These are phyloP conservation scores for Mimosa pudica DNA, from an alignment of 306 rosid species.

Conservation along the genomic window DNA sequence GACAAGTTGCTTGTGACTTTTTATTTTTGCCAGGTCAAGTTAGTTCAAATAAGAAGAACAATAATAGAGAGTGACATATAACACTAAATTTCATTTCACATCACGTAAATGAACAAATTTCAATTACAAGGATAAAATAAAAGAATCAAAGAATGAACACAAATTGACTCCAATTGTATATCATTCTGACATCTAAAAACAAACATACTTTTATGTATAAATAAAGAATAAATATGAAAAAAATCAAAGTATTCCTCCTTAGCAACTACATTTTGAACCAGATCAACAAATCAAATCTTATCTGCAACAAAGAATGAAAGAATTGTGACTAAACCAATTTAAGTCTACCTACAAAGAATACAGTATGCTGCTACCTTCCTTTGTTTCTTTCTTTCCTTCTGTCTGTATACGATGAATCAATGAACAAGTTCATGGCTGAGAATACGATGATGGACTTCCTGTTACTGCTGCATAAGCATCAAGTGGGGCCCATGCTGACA, in stretches of 20 bases:
- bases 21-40: too few relatives aligned
- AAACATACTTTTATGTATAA: slow-evolving; percentile 26
- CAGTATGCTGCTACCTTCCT: slow-evolving; percentile 33
- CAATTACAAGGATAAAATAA: slow-evolving; percentile 28
- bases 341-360: slow-evolving; percentile 72
- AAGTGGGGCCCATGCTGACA: slow-evolving; percentile 82
- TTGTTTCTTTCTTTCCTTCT: slow-evolving; percentile 28
- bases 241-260: background rate
- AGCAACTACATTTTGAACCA: slow-evolving; percentile 4
- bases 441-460: slow-evolving; percentile 69
- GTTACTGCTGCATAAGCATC: slow-evolving; percentile 53
- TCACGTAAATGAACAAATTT: slow-evolving; percentile 21
- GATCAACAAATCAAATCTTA: slow-evolving; percentile 39
- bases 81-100: slow-evolving; percentile 36
- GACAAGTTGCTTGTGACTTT: too few relatives aligned
- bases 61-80: background rate
- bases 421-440: slow-evolving; percentile 52
- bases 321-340: slow-evolving; percentile 39
- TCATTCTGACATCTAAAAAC: slow-evolving; percentile 28
- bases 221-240: background rate
- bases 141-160: slow-evolving; percentile 61
- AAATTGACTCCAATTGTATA: slow-evolving; percentile 47
- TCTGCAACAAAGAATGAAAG: slow-evolving; percentile 90
- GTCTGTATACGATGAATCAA: slow-evolving; percentile 24
- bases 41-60: too few relatives aligned